phyloP scores from a whole-genome alignment of 495 filamentous ascomycete species.

The Tuber calosporum region DNA sequence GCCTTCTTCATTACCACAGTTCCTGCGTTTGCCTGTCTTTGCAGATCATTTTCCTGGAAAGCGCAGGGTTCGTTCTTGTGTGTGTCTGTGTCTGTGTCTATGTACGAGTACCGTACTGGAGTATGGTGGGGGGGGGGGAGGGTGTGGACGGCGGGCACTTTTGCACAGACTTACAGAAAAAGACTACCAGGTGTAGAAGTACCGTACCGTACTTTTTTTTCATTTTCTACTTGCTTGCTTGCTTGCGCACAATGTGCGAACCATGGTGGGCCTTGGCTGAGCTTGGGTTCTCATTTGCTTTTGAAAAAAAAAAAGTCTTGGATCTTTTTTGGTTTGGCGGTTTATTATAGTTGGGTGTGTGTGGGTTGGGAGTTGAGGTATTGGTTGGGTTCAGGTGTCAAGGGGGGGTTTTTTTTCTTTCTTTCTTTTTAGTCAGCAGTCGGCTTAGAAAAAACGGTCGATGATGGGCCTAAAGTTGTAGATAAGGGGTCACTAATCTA shows the following conservation, averaged over 20 bases:
- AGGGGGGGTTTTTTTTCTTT: too few species aligned
- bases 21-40: constrained; percentile 3
- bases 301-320: too few species aligned
- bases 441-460: neutral
- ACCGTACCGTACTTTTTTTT: too few species aligned
- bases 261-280: neutral
- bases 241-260: constrained; percentile 3
- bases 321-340: neutral
- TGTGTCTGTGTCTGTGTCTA: neutral
- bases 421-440: neutral
- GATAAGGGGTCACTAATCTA: neutral
- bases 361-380: neutral
- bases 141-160: neutral
- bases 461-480: neutral
- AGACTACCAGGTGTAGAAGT: too few species aligned
- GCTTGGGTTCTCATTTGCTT: neutral
- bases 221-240: neutral
- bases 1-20: neutral
- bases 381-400: neutral
- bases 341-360: too few species aligned
- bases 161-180: neutral
- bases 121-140: too few species aligned
- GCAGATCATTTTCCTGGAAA: neutral
- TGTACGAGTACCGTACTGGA: too few species aligned
- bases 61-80: neutral